Conservation (phyloP, 352 stramenopile species). For the Chrysophaeum taylorii region DNA sequence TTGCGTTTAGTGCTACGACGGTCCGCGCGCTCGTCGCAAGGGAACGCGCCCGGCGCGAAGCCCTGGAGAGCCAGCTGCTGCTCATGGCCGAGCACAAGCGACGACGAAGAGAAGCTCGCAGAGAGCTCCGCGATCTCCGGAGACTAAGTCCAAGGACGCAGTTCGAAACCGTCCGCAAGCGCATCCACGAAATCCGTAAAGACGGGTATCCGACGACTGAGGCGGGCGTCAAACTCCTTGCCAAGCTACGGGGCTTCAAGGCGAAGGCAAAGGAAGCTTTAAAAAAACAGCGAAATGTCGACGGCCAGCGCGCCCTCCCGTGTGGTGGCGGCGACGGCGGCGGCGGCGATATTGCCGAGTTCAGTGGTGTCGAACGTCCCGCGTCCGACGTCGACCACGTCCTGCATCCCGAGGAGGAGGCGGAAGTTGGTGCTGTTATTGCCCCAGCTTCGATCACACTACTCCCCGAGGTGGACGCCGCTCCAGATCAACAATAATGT, state of each 20-base stretch:
- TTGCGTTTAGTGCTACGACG: not conserved
- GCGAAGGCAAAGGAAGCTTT: too few relatives aligned
- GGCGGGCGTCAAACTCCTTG: not conserved
- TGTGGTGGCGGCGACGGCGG: too few relatives aligned
- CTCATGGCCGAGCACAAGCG: not conserved
- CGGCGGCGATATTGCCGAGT: too few relatives aligned
- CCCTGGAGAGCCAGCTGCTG: not conserved
- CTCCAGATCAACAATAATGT: too few relatives aligned
- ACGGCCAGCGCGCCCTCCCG: too few relatives aligned
- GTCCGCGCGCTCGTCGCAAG: not conserved
- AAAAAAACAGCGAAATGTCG: too few relatives aligned
- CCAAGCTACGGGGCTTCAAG: not conserved
- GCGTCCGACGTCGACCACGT: too few relatives aligned
- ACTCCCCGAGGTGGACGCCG: too few relatives aligned
- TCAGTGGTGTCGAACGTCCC: too few relatives aligned
- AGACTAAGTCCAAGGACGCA: not conserved
- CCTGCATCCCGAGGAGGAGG: too few relatives aligned
- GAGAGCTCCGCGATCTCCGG: not conserved
- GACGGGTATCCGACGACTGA: not conserved
- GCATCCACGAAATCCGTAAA: not conserved
- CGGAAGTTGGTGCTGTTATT: too few relatives aligned
- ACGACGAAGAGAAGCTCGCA: not conserved
- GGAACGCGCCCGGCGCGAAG: not conserved
- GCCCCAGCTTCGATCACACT: too few relatives aligned
- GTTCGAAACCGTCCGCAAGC: not conserved